Conservation (phyloP, 2,329 filamentous ascomycete genomes). For the Fusarium sacchari region DNA sequence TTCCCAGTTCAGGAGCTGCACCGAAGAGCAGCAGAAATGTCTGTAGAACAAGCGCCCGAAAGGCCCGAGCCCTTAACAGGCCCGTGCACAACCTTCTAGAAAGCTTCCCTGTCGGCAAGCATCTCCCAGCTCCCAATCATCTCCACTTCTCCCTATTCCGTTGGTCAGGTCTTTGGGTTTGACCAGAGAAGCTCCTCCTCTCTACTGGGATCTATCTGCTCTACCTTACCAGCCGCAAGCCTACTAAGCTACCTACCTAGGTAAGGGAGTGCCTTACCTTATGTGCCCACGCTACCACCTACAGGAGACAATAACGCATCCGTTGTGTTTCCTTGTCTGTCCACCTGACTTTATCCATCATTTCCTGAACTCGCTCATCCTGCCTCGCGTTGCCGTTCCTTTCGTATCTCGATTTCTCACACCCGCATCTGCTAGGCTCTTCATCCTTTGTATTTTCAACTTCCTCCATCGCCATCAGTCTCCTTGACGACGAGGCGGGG, state of each 20-base stretch:
- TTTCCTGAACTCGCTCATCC: conserved; percentile 6
- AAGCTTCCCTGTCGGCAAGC: conserved; percentile 44
- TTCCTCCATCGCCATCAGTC: conserved; percentile 1
- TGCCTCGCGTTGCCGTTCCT: neutral
- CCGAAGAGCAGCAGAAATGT: conserved; percentile 41
- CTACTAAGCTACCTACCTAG: neutral
- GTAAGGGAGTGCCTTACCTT: neutral
- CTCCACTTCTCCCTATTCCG: conserved; percentile 40
- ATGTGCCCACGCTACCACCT: neutral
- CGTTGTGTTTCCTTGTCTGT: conserved; percentile 6
- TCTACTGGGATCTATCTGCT: conserved; percentile 15
- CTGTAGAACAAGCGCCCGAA: conserved; percentile 40
- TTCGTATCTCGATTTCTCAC: neutral
- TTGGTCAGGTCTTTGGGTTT: conserved; percentile 16
- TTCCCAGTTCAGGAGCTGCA: conserved; percentile 44
- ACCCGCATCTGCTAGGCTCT: neutral
- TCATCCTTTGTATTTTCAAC: conserved; percentile 1
- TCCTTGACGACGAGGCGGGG: conserved; percentile 33
- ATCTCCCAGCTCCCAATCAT: conserved; percentile 25
- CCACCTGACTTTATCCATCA: conserved; percentile 2
- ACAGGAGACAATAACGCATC: conserved; percentile 10
- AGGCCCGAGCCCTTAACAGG: conserved; percentile 22
- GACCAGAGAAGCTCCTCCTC: conserved; percentile 19
- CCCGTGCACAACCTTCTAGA: conserved; percentile 45
- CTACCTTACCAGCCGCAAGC: neutral